Evolutionary conservation across 768 basidiomycete genomes (phyloP), one percentile per base, ranked within the genome.

Genomic region (Suillus occidentalis): DNA sequence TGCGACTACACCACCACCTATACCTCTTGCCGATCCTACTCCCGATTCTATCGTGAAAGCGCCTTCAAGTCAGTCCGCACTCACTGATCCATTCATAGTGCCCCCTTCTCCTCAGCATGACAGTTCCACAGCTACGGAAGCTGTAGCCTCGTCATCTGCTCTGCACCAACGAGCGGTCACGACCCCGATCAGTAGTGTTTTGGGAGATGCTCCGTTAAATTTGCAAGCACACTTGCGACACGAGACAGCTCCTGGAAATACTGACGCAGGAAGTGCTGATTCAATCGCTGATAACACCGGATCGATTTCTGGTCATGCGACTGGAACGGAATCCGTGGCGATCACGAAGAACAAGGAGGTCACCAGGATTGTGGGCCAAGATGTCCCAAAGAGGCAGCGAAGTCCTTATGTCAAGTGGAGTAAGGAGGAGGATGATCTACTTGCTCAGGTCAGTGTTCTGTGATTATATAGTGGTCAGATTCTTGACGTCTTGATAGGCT

Each of bases 381-480:
- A 76, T 47, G 71, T 70, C 20, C 72, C 70, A 28, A 78, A 75
- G 61, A 72, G 80, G 57, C 75, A 74, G 50, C 71, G 79, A 39
- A 81, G 77, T 63, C 78, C 80, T 10, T 81, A 81, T 61, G 69
- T 79, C 58, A 80, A 80, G 58, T 80, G 80, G 79, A 81, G 72
- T 28, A 80, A 76, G 60, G 79, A 80, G 63, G 80, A 80, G 60
- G 80, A 80, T 45, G 79, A 80, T 25, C 70, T 80, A 2, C 70
- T 81, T 20, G 72, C 77, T 7, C 77, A 80, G 69, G 80, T 79
- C 60, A 9, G 71, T 61, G 22, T 62, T 63, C 31, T 60, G 43
- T 40, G 52, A 3, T 40, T 50, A 7, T 9, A 25, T 16, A 7
- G 40, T 7, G 1, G 34, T 28, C 16, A 6, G 28, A n/a, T 61